Evolutionary conservation across 768 basidiomycete genomes (phyloP), one percentile per base, ranked within the genome.

Genomic region (Daedalea quercina): DNA sequence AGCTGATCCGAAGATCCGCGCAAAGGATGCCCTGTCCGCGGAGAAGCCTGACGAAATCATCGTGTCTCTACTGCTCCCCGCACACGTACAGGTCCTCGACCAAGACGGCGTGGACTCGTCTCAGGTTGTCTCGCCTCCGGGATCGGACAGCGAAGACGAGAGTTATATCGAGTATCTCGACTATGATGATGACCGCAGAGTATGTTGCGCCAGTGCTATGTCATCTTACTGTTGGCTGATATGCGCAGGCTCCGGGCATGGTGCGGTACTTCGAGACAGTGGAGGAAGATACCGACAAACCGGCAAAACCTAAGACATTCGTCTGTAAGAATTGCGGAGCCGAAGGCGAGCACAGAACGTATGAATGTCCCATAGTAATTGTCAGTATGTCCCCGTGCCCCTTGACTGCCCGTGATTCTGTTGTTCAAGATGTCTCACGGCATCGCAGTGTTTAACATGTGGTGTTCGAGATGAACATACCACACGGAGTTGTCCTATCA

Each of bases 161-260:
- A 79, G 79, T 60, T 87, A 80, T 60, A 90, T 92, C 53, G 81
- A 90, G 49, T 90, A 87, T 61, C 72, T 91, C 22, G 87, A 90
- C 58, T 85, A 82, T 57, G 86, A 86, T 48, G 67, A 66, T 44
- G 80, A 82, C 59, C 69, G 75, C 31, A 78, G 76, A 68, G 85
- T 83, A 52, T 23, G 75, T 62, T n/a, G 34, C 26, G 23, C 17
- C n/a, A n/a, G n/a, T 23, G 19, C 22, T 49, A 24, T 13, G 20
- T 59, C 33, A 57, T 35, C 25, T 11, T 41, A 22, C 35, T 54
- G 35, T 37, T 35, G 44, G 17, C 25, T 23, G 17, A 54, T 26
- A 42, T 37, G 28, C 11, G 4, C 11, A 84, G 84, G 77, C 73
- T 19, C n/a, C n/a, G n/a, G 73, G 71, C 3, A 58, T 78, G 47